Base-by-base conservation (phyloP, 345 rosid genomes). In the Bretschneidera sinensis region DNA sequence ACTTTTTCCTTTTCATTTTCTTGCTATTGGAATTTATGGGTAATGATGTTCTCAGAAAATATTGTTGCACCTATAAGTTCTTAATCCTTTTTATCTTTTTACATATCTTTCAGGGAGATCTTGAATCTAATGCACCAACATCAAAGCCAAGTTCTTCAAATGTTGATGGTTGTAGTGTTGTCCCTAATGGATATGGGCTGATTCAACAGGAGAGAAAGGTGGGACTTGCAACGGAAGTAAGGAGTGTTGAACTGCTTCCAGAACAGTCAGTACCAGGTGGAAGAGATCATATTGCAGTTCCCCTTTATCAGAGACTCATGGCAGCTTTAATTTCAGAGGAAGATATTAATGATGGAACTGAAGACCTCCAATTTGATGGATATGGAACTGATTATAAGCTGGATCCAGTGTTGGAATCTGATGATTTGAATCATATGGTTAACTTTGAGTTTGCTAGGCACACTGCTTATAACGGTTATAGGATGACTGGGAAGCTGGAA, bases 291-390 rank as follows among this genome's bases (percentile, higher is more conserved):
- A 71, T 69, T 67, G 70, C 58, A 48, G 63, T 78, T 50, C 74
- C 97, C 22, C 84, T 94, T 71, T 91, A 71, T 51, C 91, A 86
- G 74, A 83, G 89, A 78, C 79, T 88, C 61, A 66, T 94, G 51
- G 92, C 97, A 47, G 92, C 97, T 72, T 68, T 94, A 66, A 82
- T 91, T 65, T 68, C 96, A 5, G 97, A 88, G 75, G 97, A 86
- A 54, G 83, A 83, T 55, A 63, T 60, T 71, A 57, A 58, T 55
- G 53, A 57, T 63, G 88, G 57, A 65, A 71, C 64, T 71, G 86
- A 73, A 61, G 91, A 85, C 72, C 64, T 73, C 52, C 68, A 70
- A 39, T 69, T 33, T 67, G 85, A 83, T 80, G 72, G 63, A 33
- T 74, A 77, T 79, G 89, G 80, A 73, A 66, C 76, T 58, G 84